Base-by-base conservation (phyloP, 202 grass and related monocot genomes). In the Setaria italica region DNA sequence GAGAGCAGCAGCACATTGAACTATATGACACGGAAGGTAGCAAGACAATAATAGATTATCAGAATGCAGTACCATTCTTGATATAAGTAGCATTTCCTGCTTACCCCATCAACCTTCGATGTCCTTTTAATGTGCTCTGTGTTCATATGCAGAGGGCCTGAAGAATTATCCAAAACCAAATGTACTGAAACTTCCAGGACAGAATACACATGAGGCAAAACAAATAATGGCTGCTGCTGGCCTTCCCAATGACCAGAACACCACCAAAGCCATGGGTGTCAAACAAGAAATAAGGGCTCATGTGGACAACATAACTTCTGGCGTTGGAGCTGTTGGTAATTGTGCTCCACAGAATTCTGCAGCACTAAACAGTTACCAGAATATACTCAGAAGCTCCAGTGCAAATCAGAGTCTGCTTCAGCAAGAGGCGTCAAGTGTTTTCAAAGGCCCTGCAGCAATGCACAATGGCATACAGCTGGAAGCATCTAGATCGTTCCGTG, bases 81-180 rank as follows among this genome's bases (percentile, higher is more conserved):
- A 30, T 49, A 60, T 68, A 34, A 30, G 33, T 47, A 20, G 60
- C 15, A 35, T 11, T 81, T 67, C 32, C 32, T 77, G 71, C 62
- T 85, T 85, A 49, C 79, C 2, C 42, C 21, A 29, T 69, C 42
- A 14, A 76, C 11, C 60, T 70, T 16, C n/a, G 37, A 11, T 63
- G 37, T 65, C 20, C 1, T 84, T 78, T 79, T 82, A 64, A 85
- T 78, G 16, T 76, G 69, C 77, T 81, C 32, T 77, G 34, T 88
- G 21, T 67, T 88, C 50, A 62, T 88, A 74, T 93, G 62, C 90
- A 94, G 95, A 94, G 82, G 86, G 92, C 81, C 74, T 97, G 82
- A 94, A 97, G 79, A 94, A 83, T 55, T 97, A 89, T 87, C 43
- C 88, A 72, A 87, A 85, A 46, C 81, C 85, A 65, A 89, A 73